Percentiles rank a stretch among this genome's conserved stretches.
Conservation (phyloP, 805 yeast genomes). For the Yamadazyma insecticola region DNA sequence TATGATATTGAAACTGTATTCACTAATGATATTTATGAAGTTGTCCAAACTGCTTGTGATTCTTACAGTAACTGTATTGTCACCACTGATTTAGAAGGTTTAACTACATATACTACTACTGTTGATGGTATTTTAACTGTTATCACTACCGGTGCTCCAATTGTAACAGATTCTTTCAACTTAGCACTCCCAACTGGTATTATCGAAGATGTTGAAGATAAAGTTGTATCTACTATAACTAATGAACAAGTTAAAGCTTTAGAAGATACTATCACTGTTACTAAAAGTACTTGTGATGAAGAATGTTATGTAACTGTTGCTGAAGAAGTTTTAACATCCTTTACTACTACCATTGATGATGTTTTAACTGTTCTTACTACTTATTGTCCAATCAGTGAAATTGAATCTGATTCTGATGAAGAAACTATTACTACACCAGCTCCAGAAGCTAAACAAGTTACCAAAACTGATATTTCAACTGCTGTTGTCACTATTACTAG, state of each 20-base stretch:
- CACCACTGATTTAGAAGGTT: constrained; percentile 28
- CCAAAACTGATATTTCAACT: constrained; percentile 17
- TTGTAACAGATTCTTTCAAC: constrained; percentile 5
- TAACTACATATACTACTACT: constrained; percentile 32
- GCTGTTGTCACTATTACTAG: constrained; percentile 34
- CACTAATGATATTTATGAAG: constrained; percentile 23
- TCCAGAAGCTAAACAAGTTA: constrained; percentile 5
- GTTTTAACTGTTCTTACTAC: constrained; percentile 35
- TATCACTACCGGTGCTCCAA: constrained; percentile 28
- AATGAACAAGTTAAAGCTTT: constrained; percentile 7
- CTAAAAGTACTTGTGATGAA: constrained; percentile 13
- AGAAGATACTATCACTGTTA: constrained; percentile 11
- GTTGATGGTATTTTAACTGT: constrained; percentile 38
- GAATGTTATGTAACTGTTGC: constrained; percentile 10
- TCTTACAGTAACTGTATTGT: constrained; percentile 23
- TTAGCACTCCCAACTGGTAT: too few species aligned
- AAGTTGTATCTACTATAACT: constrained; percentile 13
- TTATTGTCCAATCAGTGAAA: constrained; percentile 18
- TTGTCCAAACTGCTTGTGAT: constrained; percentile 30
- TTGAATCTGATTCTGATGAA: constrained; percentile 5
- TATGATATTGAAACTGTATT: constrained; percentile 10
- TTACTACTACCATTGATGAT: constrained; percentile 31
- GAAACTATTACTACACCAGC: constrained; percentile 7
- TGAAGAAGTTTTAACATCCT: constrained; percentile 17
- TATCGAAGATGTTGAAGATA: constrained; percentile 6